These are phyloP conservation scores for Nemania serpens DNA, from an alignment of 2,329 filamentous ascomycete species.

Conservation along the genomic window DNA sequence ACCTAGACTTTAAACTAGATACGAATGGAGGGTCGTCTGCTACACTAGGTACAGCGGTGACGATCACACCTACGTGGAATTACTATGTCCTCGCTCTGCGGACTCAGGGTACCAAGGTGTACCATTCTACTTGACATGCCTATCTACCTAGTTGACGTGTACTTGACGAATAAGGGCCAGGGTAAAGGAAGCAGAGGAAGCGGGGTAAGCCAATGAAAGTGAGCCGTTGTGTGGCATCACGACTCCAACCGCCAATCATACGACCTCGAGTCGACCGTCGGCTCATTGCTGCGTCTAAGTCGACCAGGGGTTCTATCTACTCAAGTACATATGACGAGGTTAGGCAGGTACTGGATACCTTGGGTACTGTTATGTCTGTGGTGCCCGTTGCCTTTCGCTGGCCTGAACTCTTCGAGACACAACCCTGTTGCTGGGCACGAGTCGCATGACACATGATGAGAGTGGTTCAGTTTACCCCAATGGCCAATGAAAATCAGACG, in stretches of 20 bases:
- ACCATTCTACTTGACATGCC: too few relatives aligned
- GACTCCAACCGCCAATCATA: conserved; percentile 36
- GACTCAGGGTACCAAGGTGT: too few relatives aligned
- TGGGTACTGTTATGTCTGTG: too few relatives aligned
- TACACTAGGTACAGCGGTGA: conserved; percentile 9
- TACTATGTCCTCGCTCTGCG: neutral
- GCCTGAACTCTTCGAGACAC: neutral
- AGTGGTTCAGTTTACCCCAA: conserved; percentile 14
- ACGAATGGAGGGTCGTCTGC: neutral
- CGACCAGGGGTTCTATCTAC: neutral
- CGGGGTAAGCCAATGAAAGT: conserved; percentile 40
- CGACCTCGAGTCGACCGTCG: conserved; percentile 26
- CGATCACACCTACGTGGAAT: neutral
- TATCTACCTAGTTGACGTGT: conserved; percentile 1
- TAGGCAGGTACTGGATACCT: too few relatives aligned
- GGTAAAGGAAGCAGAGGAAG: conserved; percentile 33
- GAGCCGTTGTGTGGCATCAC: conserved; percentile 31
- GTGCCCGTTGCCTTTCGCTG: too few relatives aligned
- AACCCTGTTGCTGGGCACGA: conserved; percentile 1
- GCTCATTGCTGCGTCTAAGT: conserved; percentile 30
- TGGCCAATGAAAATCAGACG: conserved; percentile 1
- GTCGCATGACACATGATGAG: conserved; percentile 3
- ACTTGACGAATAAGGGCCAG: conserved; percentile 26
- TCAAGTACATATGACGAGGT: neutral
- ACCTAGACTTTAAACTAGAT: conserved; percentile 19